phyloP scores from a whole-genome alignment of 2,329 filamentous ascomycete genomes.

The Rutstroemia sp. region DNA sequence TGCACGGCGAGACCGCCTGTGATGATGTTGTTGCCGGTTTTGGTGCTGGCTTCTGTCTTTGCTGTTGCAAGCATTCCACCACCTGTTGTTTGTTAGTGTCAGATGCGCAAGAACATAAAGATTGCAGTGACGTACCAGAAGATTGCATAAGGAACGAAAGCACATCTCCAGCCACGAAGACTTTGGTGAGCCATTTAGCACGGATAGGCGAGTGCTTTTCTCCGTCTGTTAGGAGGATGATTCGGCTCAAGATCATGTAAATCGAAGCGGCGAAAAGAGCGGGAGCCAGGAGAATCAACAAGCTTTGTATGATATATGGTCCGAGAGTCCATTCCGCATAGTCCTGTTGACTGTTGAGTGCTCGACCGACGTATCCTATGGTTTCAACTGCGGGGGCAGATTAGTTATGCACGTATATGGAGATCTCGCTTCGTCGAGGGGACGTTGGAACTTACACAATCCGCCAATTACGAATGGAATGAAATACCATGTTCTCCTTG shows the following conservation, averaged over 20 bases:
- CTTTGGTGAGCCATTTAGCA: slow-evolving; percentile 32
- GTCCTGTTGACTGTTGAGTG: slow-evolving; percentile 14
- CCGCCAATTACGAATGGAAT: slow-evolving; percentile 28
- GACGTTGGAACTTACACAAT: neutral
- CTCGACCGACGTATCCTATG: slow-evolving; percentile 32
- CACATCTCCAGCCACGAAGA: slow-evolving; percentile 40
- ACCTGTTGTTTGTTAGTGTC: slow-evolving; percentile 7
- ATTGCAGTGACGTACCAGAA: slow-evolving; percentile 11
- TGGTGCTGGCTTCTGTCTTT: slow-evolving; percentile 12
- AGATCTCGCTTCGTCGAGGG: neutral
- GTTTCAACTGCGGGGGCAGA: slow-evolving; percentile 33
- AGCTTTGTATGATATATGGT: slow-evolving; percentile 31
- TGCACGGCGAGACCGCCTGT: slow-evolving; percentile 42
- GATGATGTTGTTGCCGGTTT: slow-evolving; percentile 35
- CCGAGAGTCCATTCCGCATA: slow-evolving; percentile 21
- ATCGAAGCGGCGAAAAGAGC: slow-evolving; percentile 35
- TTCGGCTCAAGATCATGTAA: slow-evolving; percentile 36
- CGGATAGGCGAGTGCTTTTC: slow-evolving; percentile 32
- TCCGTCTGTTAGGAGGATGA: slow-evolving; percentile 31
- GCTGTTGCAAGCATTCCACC: slow-evolving; percentile 16
- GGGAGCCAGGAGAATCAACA: slow-evolving; percentile 34
- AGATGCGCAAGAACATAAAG: neutral
- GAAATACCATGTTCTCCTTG: slow-evolving; percentile 23
- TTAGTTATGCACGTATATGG: neutral
- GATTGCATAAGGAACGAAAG: slow-evolving; percentile 37